Conservation (phyloP, 371 early-diverging fungal genomes). For the Zychaea mexicana region DNA sequence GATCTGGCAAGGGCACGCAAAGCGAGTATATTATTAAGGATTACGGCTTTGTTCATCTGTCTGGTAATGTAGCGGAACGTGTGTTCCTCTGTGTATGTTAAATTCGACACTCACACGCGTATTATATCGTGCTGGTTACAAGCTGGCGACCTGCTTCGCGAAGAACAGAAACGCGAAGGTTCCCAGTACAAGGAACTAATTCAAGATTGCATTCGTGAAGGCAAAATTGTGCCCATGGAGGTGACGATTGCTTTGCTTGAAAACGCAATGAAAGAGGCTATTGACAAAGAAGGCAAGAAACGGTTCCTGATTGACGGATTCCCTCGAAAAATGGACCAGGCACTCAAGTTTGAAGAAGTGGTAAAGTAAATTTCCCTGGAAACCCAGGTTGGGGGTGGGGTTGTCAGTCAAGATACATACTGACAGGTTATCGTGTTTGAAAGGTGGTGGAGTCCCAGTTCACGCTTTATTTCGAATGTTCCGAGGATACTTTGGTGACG, state of each 20-base stretch:
- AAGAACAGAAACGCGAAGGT: slow-evolving; percentile 83
- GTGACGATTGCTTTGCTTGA: slow-evolving; percentile 91
- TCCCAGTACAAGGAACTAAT: slow-evolving; percentile 91
- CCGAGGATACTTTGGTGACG: slow-evolving; percentile 85
- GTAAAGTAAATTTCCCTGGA: slow-evolving; percentile 36
- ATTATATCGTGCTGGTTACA: neutral
- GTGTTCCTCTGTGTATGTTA: neutral
- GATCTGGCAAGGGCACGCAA: slow-evolving; percentile 95
- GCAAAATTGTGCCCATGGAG: slow-evolving; percentile 94
- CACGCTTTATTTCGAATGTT: slow-evolving; percentile 92
- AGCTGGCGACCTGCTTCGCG: slow-evolving; percentile 97
- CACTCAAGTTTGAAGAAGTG: slow-evolving; percentile 87
- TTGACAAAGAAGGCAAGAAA: slow-evolving; percentile 44
- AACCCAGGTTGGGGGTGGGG: neutral
- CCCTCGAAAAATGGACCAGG: slow-evolving; percentile 95
- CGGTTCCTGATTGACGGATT: slow-evolving; percentile 96
- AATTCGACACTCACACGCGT: too few relatives aligned
- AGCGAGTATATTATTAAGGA: slow-evolving; percentile 86
- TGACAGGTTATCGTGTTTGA: too few relatives aligned
- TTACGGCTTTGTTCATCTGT: slow-evolving; percentile 93
- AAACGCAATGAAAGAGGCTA: slow-evolving; percentile 80
- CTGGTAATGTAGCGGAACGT: slow-evolving; percentile 74
- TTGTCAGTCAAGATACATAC: neutral
- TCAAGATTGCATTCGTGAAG: slow-evolving; percentile 87
- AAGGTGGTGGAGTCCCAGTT: slow-evolving; percentile 69